Base-by-base conservation (phyloP, 169 alveolate species). In the Pseudocohnilembus persalinus region DNA sequence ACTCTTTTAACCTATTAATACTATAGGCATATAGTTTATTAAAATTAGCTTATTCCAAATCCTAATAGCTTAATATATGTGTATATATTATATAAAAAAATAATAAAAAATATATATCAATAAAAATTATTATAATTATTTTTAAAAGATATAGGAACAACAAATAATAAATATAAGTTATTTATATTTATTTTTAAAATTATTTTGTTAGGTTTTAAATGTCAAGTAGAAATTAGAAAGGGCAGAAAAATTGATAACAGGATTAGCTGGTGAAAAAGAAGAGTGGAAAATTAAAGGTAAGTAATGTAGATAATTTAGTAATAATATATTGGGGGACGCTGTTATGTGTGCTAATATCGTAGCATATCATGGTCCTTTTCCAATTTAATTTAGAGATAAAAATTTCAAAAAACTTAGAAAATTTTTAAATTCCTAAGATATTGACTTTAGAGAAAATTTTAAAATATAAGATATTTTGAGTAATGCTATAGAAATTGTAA, bases 321-420 rank as follows among this genome's bases (percentile, higher is more conserved):
- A 85, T 30, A 83, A 83, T 86, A 83, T 92, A 33, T 77, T 91
- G 74, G 97, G 97, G 64, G 99, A 97, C 88, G 94, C 95, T 0
- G 88, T 96, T 31, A 78, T 96, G 29, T 91, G 97, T 31, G 85
- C 98, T 0, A 96, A 96, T 20, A 88, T 96, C 77, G 93, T 96
- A 29, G 96, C 97, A 24, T 97, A 95, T 83, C 84, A 95, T 33
- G 99, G 99, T 32, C 95, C 96, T 31, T 96, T 97, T 88, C 88
- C 96, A 68, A 94, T 94, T 31, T 88, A 88, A n/a, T 95, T 93
- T 86, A 93, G 99, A 81, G 95, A 91, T 76, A 78, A 88, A 49
- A 80, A 92, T 83, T 75, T 96, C 73, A 83, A 83, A 83, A 75
- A 84, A 24, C 88, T 89, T 93, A 81, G 32, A 73, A 76, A 88